These are phyloP conservation scores for Calocera viscosa DNA, from an alignment of 768 basidiomycete genomes.

Conservation along the genomic window DNA sequence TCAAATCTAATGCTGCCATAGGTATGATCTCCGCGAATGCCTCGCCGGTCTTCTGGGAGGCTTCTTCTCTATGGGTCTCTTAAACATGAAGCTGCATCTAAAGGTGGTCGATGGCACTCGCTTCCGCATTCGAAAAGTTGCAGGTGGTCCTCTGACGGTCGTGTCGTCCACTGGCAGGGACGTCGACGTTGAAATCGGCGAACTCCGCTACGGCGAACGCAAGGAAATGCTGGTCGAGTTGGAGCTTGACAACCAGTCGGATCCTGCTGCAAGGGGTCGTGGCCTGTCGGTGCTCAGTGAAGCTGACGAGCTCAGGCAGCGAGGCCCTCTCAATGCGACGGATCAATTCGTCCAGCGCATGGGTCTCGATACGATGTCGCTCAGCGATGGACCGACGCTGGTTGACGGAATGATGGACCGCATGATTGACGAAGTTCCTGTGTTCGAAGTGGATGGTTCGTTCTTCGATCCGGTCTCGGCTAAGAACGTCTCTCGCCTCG, in stretches of 20 bases:
- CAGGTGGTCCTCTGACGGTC: conserved; percentile 76
- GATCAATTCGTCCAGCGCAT: conserved; percentile 80
- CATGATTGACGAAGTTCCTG: conserved; percentile 96
- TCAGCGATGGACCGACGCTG: conserved; percentile 61
- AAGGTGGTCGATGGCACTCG: conserved; percentile 79
- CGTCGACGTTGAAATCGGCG: conserved; percentile 89
- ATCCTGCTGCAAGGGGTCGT: conserved; percentile 1
- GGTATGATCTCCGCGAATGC: conserved; percentile 79
- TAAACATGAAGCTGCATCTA: conserved; percentile 91
- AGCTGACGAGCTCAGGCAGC: conserved; percentile 18
- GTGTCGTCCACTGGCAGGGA: conserved; percentile 85
- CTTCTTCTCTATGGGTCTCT: conserved; percentile 87
- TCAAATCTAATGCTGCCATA: conserved; percentile 9
- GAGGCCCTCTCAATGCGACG: conserved; percentile 54
- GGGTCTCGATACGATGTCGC: conserved; percentile 56
- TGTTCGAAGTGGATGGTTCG: conserved; percentile 88
- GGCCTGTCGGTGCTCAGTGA: neutral
- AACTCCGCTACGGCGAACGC: conserved; percentile 88
- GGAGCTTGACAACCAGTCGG: conserved; percentile 67
- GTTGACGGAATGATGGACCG: conserved; percentile 88
- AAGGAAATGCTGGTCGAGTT: conserved; percentile 97
- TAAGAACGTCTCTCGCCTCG: conserved; percentile 76
- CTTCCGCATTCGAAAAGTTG: conserved; percentile 90
- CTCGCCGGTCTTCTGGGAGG: conserved; percentile 92
- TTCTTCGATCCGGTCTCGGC: conserved; percentile 83